A percentile compares a stretch with the other conserved stretches of the same genome.
phyloP scores from a whole-genome alignment of 2,329 filamentous ascomycete genomes.

The Botrytis galanthina region DNA sequence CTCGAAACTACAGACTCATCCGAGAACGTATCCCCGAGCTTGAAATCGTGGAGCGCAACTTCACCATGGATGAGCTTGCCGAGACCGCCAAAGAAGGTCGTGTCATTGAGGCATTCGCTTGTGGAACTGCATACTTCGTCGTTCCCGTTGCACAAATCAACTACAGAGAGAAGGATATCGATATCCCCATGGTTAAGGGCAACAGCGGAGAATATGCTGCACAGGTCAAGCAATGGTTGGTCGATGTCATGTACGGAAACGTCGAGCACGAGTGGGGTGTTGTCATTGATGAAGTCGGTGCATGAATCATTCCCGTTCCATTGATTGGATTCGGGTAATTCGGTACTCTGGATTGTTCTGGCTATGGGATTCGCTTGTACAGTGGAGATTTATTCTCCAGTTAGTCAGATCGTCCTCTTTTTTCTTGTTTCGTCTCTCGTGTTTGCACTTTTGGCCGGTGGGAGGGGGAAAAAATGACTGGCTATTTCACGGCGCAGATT shows the following conservation, averaged over 20 bases:
- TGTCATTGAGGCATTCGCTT: constrained; percentile 79
- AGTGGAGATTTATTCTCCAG: not conserved
- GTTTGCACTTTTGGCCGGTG: not conserved
- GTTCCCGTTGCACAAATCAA: constrained; percentile 66
- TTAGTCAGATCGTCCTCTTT: not conserved
- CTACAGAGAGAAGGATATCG: constrained; percentile 62
- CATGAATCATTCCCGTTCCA: not conserved
- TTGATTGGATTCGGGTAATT: not conserved
- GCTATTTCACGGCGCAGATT: not conserved
- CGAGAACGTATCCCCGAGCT: constrained; percentile 35
- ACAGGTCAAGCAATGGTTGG: constrained; percentile 64
- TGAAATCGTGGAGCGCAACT: constrained; percentile 77
- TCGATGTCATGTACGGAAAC: constrained; percentile 65
- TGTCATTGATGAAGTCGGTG: constrained; percentile 56
- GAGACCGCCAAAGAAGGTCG: constrained; percentile 72
- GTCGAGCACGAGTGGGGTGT: constrained; percentile 65
- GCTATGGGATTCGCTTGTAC: not conserved
- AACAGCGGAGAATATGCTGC: constrained; percentile 55
- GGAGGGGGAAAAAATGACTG: not conserved
- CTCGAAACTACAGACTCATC: constrained; percentile 9
- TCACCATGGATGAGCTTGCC: constrained; percentile 75
- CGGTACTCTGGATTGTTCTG: not conserved
- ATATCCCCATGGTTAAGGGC: constrained; percentile 58
- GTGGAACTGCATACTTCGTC: constrained; percentile 81
- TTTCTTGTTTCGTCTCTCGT: not conserved